phyloP scores from a whole-genome alignment of 2,329 filamentous ascomycete genomes.

The Aspergillus viridinutans region DNA sequence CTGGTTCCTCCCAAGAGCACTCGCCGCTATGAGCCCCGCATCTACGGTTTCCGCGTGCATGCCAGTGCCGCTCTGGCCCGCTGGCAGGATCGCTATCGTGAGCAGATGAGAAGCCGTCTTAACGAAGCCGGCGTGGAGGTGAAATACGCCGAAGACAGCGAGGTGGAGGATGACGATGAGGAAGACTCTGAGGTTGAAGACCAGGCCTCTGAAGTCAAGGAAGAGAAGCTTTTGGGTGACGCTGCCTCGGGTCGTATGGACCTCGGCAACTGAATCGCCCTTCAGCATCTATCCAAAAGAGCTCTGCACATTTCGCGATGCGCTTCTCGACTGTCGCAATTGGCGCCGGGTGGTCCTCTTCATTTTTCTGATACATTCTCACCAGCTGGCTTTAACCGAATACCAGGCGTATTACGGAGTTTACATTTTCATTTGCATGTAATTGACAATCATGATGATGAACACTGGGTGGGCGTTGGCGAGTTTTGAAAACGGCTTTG shows the following conservation, averaged over 20 bases:
- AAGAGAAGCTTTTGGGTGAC: conserved; percentile 23
- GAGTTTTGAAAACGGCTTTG: conserved; percentile 21
- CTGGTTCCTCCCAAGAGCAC: conserved; percentile 81
- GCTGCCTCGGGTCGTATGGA: conserved; percentile 36
- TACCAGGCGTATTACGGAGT: conserved; percentile 26
- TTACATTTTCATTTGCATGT: conserved; percentile 23
- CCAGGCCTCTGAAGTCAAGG: conserved; percentile 15
- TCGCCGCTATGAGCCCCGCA: conserved; percentile 80
- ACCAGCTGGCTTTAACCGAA: conserved; percentile 5
- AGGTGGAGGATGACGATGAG: conserved; percentile 50
- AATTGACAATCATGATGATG: conserved; percentile 26
- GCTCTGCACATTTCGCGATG: not conserved
- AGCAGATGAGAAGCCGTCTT: conserved; percentile 76
- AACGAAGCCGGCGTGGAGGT: conserved; percentile 66
- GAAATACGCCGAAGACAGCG: conserved; percentile 68
- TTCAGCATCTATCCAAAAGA: not conserved
- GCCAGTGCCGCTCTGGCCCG: conserved; percentile 79
- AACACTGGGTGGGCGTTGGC: conserved; percentile 22
- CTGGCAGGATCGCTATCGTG: conserved; percentile 81
- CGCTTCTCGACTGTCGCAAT: not conserved
- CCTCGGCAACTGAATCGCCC: conserved; percentile 24
- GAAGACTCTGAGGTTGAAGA: conserved; percentile 40
- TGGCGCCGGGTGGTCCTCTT: not conserved
- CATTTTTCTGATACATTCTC: not conserved
- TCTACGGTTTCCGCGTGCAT: conserved; percentile 96